Base-by-base conservation (phyloP, 495 filamentous ascomycete genomes). In the Lasiosphaeria ovina region DNA sequence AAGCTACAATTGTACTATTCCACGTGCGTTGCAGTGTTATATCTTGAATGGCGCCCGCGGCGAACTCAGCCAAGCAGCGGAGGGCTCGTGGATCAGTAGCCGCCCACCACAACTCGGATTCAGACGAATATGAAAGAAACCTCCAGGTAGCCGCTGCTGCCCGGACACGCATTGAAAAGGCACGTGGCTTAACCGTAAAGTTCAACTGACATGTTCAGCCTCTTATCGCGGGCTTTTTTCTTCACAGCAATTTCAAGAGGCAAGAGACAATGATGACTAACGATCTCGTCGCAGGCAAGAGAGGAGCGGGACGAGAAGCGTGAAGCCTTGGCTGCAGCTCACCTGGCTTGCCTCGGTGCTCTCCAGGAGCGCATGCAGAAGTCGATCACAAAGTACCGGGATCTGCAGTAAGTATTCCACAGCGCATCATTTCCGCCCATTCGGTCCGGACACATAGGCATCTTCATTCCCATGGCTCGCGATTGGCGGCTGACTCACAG, bases 321-420 rank as follows among this genome's bases (percentile, higher is more conserved):
- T 47, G 40, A 59, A 10, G 62, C 58, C 32, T 51, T 70, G 10
- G 40, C 55, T 9, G n/a, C 57, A 10, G 67, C 61, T 7, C 62
- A 64, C 57, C 51, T 38, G 0, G 6, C 35, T 33, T 45, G 62
- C 33, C 56, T 70, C 38, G 49, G 53, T n/a, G 38, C 44, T 3
- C 59, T 66, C 17, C 45, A 61, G 33, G 38, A 59, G 24, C 66
- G 66, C 34, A 51, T 69, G 34, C 53, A 64, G 16, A 61, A 61
- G 31, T 59, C 63, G 0, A 51, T 69, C 9, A 14, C 57, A 50
- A 66, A 70, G 49, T 68, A 66, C 45, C 42, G 59, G 0, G 51
- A 56, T 24, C 44, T 62, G 12, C 62, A 59, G 68, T 71, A 64
- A 42, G 66, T 50, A 9, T 16, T 31, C 24, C 24, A 24, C 24